phyloP scores from a whole-genome alignment of 2,329 filamentous ascomycete species.

The Fusarium oxysporum region DNA sequence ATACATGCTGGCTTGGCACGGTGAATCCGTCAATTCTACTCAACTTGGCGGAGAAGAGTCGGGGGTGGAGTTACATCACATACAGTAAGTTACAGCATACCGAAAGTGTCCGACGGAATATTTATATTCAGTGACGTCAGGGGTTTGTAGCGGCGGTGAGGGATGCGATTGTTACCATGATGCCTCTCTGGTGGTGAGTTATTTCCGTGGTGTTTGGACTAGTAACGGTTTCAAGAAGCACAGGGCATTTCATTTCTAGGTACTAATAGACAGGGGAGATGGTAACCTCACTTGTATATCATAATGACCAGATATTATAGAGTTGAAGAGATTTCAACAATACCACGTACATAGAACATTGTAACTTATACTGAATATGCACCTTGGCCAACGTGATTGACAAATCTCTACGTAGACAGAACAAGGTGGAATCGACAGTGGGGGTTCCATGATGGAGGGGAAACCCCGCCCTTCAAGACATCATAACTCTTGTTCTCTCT shows the following conservation, averaged over 20 bases:
- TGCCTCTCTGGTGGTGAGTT: neutral
- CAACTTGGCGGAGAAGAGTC: neutral
- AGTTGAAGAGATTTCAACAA: neutral
- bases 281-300: neutral
- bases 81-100: neutral
- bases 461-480: conserved; percentile 20
- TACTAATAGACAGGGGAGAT: neutral
- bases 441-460: conserved; percentile 19
- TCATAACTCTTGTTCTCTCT: conserved; percentile 14
- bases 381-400: neutral
- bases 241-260: neutral
- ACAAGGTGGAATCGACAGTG: conserved; percentile 3
- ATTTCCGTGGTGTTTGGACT: conserved; percentile 14
- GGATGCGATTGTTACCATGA: neutral
- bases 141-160: conserved; percentile 16
- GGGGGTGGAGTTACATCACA: neutral
- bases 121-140: conserved; percentile 14
- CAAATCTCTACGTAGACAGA: neutral
- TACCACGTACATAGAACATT: neutral
- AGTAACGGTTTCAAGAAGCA: neutral
- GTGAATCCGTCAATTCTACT: neutral
- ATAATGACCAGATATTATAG: neutral
- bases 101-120: neutral
- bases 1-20: conserved; percentile 17
- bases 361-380: neutral